A percentile compares a stretch with the other conserved stretches of the same genome.
phyloP scores from a whole-genome alignment of 169 alveolate genomes.

The Eimeria brunetti region DNA sequence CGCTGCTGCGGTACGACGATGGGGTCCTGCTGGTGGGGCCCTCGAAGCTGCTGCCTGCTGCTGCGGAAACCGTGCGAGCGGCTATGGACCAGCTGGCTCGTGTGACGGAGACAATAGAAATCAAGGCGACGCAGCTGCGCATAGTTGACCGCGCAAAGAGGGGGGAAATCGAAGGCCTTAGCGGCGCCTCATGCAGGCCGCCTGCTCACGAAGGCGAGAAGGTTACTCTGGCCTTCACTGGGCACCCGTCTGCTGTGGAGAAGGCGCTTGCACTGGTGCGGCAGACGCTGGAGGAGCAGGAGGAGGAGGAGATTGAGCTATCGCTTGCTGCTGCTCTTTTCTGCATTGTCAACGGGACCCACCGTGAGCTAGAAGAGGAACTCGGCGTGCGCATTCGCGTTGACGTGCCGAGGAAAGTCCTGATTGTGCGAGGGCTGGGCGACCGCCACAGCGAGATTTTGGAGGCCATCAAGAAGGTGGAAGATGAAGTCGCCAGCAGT shows the following conservation, averaged over 20 bases:
- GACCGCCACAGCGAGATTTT: neutral
- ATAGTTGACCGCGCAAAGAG: slow-evolving; percentile 45
- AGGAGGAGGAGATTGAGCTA: slow-evolving; percentile 60
- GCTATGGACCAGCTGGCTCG: slow-evolving; percentile 66
- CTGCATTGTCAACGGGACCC: slow-evolving; percentile 30
- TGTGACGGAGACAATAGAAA: slow-evolving; percentile 49
- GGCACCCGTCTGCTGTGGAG: slow-evolving; percentile 63
- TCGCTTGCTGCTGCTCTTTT: slow-evolving; percentile 58
- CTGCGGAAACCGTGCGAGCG: slow-evolving; percentile 20
- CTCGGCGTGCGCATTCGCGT: slow-evolving; percentile 50
- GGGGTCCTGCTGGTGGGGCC: slow-evolving; percentile 71
- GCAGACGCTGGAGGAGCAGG: slow-evolving; percentile 49
- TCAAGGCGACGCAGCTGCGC: slow-evolving; percentile 66
- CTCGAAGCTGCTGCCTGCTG: slow-evolving; percentile 27
- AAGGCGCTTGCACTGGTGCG: slow-evolving; percentile 54
- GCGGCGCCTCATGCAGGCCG: slow-evolving; percentile 63
- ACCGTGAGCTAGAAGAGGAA: slow-evolving; percentile 57
- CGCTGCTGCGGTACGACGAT: slow-evolving; percentile 60
- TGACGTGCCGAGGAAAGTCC: slow-evolving; percentile 50
- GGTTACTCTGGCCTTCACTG: slow-evolving; percentile 64
- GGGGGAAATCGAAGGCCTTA: slow-evolving; percentile 37
- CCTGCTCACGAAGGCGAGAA: slow-evolving; percentile 24
- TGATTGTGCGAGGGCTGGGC: slow-evolving; percentile 24
- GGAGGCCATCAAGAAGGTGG: slow-evolving; percentile 57
- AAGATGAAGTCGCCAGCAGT: slow-evolving; percentile 53